Evolutionary conservation across 1,284 basidiomycete genomes (phyloP).

Genomic region (Sanghuangporus baumii): DNA sequence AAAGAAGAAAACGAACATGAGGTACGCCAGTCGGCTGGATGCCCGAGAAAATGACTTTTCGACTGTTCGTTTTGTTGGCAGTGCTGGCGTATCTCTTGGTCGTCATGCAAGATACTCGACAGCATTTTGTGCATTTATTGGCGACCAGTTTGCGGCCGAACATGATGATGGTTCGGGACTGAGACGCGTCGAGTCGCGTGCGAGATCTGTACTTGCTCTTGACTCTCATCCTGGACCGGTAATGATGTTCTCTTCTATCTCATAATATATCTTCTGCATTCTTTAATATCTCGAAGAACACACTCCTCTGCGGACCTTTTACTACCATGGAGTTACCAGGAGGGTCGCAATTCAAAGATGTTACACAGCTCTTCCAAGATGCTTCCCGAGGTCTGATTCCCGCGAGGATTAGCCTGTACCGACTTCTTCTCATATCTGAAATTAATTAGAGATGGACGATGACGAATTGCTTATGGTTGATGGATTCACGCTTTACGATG

Average conservation of each 20-base stretch:
- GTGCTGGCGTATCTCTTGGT: not conserved
- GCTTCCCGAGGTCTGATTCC: conserved; percentile 9
- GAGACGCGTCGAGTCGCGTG: not conserved
- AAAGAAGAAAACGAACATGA: conserved; percentile 49
- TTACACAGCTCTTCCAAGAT: conserved; percentile 12
- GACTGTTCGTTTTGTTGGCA: not conserved
- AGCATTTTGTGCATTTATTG: not conserved
- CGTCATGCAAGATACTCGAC: not conserved
- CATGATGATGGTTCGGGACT: not conserved
- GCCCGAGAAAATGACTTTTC: conserved; percentile 65
- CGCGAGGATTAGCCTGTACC: not conserved
- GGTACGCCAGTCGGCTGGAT: conserved; percentile 85
- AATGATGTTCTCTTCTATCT: not conserved
- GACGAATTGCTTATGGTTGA: conserved; percentile 65
- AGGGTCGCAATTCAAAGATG: conserved; percentile 8
- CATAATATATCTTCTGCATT: not conserved
- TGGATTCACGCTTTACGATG: conserved; percentile 71
- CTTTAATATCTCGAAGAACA: not conserved
- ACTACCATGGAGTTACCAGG: conserved; percentile 5
- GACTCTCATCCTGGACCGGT: not conserved
- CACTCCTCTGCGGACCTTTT: not conserved
- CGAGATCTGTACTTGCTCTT: not conserved
- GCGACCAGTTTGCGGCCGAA: not conserved
- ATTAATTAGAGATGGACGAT: conserved; percentile 52
- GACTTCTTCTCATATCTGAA: conserved; percentile 15